Conservation (phyloP, 1,284 basidiomycete species). For the Microbotryomycetes sp. region DNA sequence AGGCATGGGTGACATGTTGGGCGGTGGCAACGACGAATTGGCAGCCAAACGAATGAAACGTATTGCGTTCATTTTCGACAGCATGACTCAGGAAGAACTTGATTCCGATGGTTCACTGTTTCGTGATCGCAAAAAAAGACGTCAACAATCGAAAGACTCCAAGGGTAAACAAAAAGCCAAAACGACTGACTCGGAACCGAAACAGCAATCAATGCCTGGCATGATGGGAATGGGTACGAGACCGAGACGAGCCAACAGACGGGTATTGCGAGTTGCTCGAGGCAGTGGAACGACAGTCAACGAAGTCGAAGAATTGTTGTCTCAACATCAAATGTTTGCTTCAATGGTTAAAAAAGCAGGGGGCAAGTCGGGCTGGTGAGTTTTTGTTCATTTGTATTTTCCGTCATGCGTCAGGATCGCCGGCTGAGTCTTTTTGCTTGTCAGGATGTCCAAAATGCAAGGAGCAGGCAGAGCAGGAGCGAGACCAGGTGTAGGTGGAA, state of each 20-base stretch:
- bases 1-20: constrained; percentile 79
- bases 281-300: constrained; percentile 94
- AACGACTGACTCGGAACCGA: constrained; percentile 16
- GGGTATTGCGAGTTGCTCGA: constrained; percentile 79
- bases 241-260: constrained; percentile 55
- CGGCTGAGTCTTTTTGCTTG: not conserved
- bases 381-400: constrained; percentile 19
- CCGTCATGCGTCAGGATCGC: not conserved
- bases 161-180: constrained; percentile 19
- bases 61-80: constrained; percentile 98
- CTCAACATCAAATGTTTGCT: constrained; percentile 94
- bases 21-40: constrained; percentile 74
- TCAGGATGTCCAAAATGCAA: constrained; percentile 73
- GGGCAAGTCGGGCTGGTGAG: constrained; percentile 85
- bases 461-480: constrained; percentile 65
- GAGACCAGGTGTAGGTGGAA: constrained; percentile 60
- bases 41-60: constrained; percentile 79
- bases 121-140: constrained; percentile 30
- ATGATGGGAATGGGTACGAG: constrained; percentile 18
- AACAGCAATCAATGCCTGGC: constrained; percentile 8
- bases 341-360: constrained; percentile 96
- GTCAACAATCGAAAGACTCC: constrained; percentile 31
- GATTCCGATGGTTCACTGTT: constrained; percentile 92
- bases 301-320: constrained; percentile 92
- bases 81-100: constrained; percentile 87